These are phyloP conservation scores for Cadophora malorum DNA, from an alignment of 2,329 filamentous ascomycete species.

Conservation along the genomic window DNA sequence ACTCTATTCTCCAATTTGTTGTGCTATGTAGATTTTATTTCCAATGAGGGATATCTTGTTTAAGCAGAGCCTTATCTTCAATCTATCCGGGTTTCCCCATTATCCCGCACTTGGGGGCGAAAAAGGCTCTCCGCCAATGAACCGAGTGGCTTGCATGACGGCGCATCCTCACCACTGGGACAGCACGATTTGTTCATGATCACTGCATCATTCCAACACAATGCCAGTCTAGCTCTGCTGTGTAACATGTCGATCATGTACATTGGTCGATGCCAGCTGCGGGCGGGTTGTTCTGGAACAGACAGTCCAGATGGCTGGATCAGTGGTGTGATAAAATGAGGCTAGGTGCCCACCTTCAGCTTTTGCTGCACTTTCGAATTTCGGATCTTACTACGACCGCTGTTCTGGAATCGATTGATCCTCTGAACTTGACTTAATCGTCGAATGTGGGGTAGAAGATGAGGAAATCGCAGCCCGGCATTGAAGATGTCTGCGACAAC, in stretches of 20 bases:
- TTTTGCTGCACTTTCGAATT: background rate
- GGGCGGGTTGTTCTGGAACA: background rate
- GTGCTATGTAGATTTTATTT: too few relatives aligned
- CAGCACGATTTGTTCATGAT: background rate
- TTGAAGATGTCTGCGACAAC: constrained; percentile 1
- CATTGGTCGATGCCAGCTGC: background rate
- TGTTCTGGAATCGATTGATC: background rate
- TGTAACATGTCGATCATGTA: background rate
- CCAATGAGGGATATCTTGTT: background rate
- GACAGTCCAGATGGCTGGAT: background rate
- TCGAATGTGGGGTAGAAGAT: background rate
- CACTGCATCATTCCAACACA: background rate
- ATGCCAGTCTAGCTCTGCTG: background rate
- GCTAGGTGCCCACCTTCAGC: background rate
- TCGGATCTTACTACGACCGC: background rate
- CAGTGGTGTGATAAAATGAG: constrained; percentile 7
- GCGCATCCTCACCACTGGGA: background rate
- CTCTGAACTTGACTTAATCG: too few relatives aligned
- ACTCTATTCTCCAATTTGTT: too few relatives aligned
- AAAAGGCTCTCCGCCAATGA: background rate
- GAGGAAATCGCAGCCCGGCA: background rate
- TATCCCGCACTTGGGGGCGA: background rate
- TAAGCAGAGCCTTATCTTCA: background rate
- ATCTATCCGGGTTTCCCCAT: background rate
- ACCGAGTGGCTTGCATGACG: background rate